Percentiles rank a stretch among this genome's conserved stretches.
phyloP scores from a whole-genome alignment of 805 yeast genomes.

The Limtongozyma cylindracea region DNA sequence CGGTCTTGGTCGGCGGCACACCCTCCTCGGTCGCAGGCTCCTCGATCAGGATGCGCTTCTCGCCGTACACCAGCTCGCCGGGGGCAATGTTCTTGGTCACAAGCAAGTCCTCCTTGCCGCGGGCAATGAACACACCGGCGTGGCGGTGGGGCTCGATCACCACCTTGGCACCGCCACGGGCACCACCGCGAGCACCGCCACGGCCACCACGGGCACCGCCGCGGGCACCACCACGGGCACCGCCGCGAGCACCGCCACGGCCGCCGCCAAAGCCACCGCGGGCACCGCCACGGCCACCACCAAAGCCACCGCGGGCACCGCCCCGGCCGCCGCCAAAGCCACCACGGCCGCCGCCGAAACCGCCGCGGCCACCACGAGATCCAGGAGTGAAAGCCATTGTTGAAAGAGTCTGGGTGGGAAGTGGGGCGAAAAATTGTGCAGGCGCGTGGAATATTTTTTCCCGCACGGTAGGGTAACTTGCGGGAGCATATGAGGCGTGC shows the following conservation, averaged over 20 bases:
- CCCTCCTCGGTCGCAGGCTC: conserved; percentile 79
- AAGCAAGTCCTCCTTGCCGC: conserved; percentile 97
- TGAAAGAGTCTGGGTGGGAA: conserved; percentile 20
- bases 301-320: conserved; percentile 5
- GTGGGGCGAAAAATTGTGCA: too few species aligned
- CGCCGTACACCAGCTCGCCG: conserved; percentile 97
- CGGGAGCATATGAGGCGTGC: too few species aligned
- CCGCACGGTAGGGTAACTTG: too few species aligned
- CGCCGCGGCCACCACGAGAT: conserved; percentile 21
- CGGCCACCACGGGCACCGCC: conserved; percentile 1
- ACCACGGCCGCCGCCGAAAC: conserved; percentile 18
- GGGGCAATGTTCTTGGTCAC: conserved; percentile 95
- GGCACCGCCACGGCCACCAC: conserved; percentile 30
- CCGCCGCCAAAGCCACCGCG: conserved; percentile 12
- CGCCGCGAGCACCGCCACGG: conserved; percentile 2
- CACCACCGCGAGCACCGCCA: conserved; percentile 45
- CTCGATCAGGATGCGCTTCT: conserved; percentile 84
- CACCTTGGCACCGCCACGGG: conserved; percentile 83
- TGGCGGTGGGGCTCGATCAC: conserved; percentile 97
- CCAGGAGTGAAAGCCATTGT: conserved; percentile 32
- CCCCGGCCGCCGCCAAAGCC: conserved; percentile 10
- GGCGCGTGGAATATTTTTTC: too few species aligned
- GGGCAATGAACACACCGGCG: conserved; percentile 96
- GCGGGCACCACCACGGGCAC: conserved; percentile 12
- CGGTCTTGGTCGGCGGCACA: conserved; percentile 78